Base-by-base conservation (phyloP, 495 filamentous ascomycete genomes). In the Sordaria brevicollis region DNA sequence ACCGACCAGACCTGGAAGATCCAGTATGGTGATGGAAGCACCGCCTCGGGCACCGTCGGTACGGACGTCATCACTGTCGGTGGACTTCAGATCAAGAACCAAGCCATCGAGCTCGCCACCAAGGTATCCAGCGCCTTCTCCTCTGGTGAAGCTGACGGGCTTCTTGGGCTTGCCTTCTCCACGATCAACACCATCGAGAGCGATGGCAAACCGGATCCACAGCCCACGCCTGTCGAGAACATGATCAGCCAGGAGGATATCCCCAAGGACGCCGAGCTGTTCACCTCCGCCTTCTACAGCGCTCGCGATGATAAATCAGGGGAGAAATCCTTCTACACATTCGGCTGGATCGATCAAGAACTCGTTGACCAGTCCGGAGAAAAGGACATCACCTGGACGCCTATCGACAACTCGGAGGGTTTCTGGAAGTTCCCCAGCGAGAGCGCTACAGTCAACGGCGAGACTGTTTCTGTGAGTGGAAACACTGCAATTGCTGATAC, bases 401-500 rank as follows among this genome's bases (percentile, higher is more conserved):
- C 85, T 35, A 76, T 94, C 67, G 90, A 93, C 79, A 90, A 86
- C 67, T 87, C 85, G 11, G 77, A 90, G 41, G 91, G 91, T 29
- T 92, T 92, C 80, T 94, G 91, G 91, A 79, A 85, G 79, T 89
- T 94, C 76, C 73, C 83, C 31, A 91, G 88, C 36, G 78, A 84
- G 65, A 87, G 86, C 11, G 85, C 83, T 38, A 84, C 83, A 5
- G 81, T 93, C 65, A 87, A 88, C 73, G 89, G 88, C 72, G 83
- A 88, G 72, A 81, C 81, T 7, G 77, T 91, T 65, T 25, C 76
- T 4, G 83, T 86, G 10, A 75, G 82, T n/a, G 84, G 84, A 33
- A 94, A 93, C 80, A 90, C 81, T n/a, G 90, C 91, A 67, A 92
- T 94, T 69, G 90, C 89, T 65, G 91, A 94, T 78, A 94, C 91